These are phyloP conservation scores for Solanum hybrid DNA, from an alignment of 305 asterid species.

Conservation along the genomic window DNA sequence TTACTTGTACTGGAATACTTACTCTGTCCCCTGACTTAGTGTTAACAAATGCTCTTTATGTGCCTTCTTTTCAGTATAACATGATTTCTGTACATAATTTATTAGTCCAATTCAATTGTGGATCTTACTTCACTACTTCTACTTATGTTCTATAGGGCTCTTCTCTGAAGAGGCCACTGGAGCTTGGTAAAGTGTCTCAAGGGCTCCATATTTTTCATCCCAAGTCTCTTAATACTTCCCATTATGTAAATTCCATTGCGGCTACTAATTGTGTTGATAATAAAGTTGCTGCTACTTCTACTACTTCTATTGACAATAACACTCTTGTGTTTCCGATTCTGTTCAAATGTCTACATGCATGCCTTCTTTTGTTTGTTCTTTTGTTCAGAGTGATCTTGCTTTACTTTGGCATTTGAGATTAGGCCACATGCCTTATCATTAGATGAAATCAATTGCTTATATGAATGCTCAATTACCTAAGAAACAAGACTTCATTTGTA, in stretches of 20 bases:
- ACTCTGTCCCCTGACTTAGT: background rate
- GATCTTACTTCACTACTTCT: background rate
- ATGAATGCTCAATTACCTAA: too few species aligned
- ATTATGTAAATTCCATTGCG: background rate
- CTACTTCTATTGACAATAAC: too few species aligned
- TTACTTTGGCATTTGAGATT: too few species aligned
- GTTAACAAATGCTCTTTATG: background rate
- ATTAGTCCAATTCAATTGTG: background rate
- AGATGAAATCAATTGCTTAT: too few species aligned
- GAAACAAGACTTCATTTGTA: too few species aligned
- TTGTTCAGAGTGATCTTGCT: too few species aligned
- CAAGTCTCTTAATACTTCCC: background rate
- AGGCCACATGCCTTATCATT: too few species aligned
- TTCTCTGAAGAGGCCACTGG: background rate
- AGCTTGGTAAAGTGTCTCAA: background rate
- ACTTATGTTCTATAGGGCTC: background rate
- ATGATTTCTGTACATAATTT: background rate
- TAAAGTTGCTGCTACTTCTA: background rate
- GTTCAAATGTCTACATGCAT: too few species aligned
- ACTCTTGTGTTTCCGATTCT: too few species aligned
- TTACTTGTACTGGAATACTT: background rate
- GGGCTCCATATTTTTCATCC: background rate
- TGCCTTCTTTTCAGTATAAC: background rate
- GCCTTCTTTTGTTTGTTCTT: too few species aligned
- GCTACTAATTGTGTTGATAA: background rate